Evolutionary conservation across 2,329 filamentous ascomycete genomes (phyloP), one percentile per base, ranked within the genome.

Genomic region (Penicillium sp.): DNA sequence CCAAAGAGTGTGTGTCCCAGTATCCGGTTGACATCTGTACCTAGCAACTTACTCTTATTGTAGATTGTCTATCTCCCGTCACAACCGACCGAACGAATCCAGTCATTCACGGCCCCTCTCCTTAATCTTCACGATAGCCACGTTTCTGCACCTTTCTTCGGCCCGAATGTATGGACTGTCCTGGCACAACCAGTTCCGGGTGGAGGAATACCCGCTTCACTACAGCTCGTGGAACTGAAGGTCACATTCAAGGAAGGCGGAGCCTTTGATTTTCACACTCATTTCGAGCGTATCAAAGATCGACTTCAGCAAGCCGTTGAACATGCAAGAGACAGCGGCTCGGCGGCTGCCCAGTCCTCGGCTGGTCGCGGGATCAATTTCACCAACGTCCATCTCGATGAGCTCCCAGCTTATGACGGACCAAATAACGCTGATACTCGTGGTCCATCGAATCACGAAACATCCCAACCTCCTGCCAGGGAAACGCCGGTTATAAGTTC

Each of bases 211-310:
- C 90, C 92, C 0, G 75, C 87, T 5, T 79, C 87, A 21, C 81
- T 90, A 60, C 82, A 87, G 18, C 84, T 86, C 26, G 79, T 96
- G 45, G 90, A 94, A 66, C 73, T 96, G 63, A 91, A 89, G 70
- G 81, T 97, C 65, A 91, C 87, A 21, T 97, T 97, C 79, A 92
- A 91, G 69, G 92, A 97, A 61, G 93, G 93, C 45, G 93, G 93
- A n/a, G 92, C 92, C 58, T 94, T 89, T 71, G 91, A 96, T 64
- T 97, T 96, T 68, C 87, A 92, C 65, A 83, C 84, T 51, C 84
- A 84, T 52, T 96, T 92, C 67, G 90, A 95, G 65, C 81, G 88
- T 56, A 85, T 97, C 62, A 91, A 90, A 68, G 92, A 96, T 68
- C 83, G 91, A 6, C 76, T 96, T 56, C 83, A 88, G 62, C 90